phyloP scores from a whole-genome alignment of 257 asterid genomes.

The Anisodus acutangulus region DNA sequence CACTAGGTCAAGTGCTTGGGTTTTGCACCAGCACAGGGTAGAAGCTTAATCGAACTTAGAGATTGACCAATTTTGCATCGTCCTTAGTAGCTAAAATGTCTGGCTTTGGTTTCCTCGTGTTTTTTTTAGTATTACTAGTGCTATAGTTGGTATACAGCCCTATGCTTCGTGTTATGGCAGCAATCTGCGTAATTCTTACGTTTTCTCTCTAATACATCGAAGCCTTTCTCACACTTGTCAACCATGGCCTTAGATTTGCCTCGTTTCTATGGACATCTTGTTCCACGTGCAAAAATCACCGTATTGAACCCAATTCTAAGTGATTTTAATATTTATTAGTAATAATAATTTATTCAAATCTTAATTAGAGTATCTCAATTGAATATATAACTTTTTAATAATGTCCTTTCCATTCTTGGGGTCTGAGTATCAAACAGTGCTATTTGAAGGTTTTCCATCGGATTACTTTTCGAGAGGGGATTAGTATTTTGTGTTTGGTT shows the following conservation, averaged over 20 bases:
- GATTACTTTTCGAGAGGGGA: neutral
- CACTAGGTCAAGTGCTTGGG: constrained; percentile 12
- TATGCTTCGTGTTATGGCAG: neutral
- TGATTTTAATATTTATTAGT: neutral
- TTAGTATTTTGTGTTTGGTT: too few relatives aligned
- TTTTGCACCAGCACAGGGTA: neutral
- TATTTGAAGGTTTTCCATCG: constrained; percentile 2
- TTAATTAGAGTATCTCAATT: neutral
- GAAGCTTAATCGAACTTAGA: neutral
- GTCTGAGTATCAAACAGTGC: neutral
- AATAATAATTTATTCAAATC: neutral
- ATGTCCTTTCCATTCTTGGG: neutral
- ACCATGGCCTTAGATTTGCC: neutral
- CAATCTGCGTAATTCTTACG: constrained; percentile 7
- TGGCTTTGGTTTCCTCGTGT: neutral
- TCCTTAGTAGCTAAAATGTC: neutral
- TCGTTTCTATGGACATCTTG: neutral
- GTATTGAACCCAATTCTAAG: neutral
- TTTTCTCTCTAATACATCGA: constrained; percentile 12
- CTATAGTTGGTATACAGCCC: neutral
- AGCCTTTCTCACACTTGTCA: constrained; percentile 32
- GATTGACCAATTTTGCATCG: constrained; percentile 18
- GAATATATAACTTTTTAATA: neutral
- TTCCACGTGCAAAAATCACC: constrained; percentile 19
- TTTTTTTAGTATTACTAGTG: neutral